These are phyloP conservation scores for Bipolaris victoriae DNA, from an alignment of 2,329 filamentous ascomycete genomes.

Conservation along the genomic window DNA sequence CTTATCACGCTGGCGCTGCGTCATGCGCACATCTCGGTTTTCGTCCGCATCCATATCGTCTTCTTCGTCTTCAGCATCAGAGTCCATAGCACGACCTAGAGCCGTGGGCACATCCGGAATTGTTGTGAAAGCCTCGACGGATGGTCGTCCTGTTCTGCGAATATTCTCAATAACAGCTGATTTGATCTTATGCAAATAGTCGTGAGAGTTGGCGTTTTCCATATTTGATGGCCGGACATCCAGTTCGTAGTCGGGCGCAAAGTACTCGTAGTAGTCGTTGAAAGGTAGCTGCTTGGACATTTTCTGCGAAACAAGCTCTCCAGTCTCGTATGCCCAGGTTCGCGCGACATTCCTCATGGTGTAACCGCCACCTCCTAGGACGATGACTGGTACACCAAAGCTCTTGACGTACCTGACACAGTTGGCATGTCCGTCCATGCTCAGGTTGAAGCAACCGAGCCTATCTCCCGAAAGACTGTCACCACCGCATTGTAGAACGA, in stretches of 20 bases:
- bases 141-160: constrained; percentile 67
- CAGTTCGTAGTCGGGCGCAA: constrained; percentile 72
- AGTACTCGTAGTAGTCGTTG: constrained; percentile 93
- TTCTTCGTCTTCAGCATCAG: constrained; percentile 68
- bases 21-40: constrained; percentile 82
- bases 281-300: constrained; percentile 86
- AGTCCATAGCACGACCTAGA: constrained; percentile 64
- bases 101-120: constrained; percentile 61
- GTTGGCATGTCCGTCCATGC: constrained; percentile 73
- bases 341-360: constrained; percentile 70
- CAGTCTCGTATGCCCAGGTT: constrained; percentile 71
- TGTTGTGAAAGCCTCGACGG: constrained; percentile 55
- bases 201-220: constrained; percentile 72
- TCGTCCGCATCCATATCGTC: constrained; percentile 80
- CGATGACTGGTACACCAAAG: constrained; percentile 68
- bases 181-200: constrained; percentile 73
- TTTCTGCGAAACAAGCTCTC: constrained; percentile 80
- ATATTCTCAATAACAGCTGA: constrained; percentile 70
- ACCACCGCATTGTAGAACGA: constrained; percentile 72
- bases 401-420: constrained; percentile 73
- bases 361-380: constrained; percentile 71
- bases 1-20: constrained; percentile 82
- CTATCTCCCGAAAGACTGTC: constrained; percentile 71
- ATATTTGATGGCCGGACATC: constrained; percentile 74
- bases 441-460: constrained; percentile 72